Evolutionary conservation across 2,329 filamentous ascomycete genomes (phyloP), one percentile per base, ranked within the genome.

Genomic region (Pleurostoma richardsiae): DNA sequence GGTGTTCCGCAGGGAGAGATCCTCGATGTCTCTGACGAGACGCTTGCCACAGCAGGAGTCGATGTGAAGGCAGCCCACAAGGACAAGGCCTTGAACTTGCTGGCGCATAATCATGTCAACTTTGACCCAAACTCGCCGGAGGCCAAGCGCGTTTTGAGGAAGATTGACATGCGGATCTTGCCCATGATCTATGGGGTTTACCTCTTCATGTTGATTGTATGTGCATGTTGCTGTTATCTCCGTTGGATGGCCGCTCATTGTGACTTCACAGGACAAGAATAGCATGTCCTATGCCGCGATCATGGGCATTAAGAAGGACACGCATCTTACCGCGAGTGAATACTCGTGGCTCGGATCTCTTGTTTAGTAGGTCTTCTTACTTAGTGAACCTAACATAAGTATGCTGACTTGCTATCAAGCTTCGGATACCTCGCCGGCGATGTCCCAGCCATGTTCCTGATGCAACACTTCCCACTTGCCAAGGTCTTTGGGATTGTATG

Each of bases 351-450:
- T 44, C 4, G 42, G 42, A 4, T 44, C 42, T 7, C 30, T 44
- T 28, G 42, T 44, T 27, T 44, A 44, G 42, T 44, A 45, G n/a
- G 33, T 36, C 33, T 8, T n/a, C 11, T 7, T 29, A 42, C 5
- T 42, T 29, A 11, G n/a, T 11, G 28, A 29, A 3, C 30, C 33
- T 36, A 36, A 2, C n/a, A 36, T 36, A 36, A 36, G n/a, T 8
- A 36, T 36, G 33, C 33, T 36, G 33, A 36, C 33, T 36, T 8
- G 8, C 33, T 36, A 36, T n/a, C 33, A 8, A 44, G 42, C 31
- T 44, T 48, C 36, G 46, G 46, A 39, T 44, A 44, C 28, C 42
- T 44, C 10, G 31, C 30, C 19, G 42, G 42, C 4, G 42, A 44
- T 7, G 28, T 44, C 31, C 42, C 42, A 31, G 42, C 42, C 6